A percentile compares a stretch with the other conserved stretches of the same genome.
Evolutionary conservation across 23 red algal species (phyloP).

Genomic region (Gracilariopsis chorda): DNA sequence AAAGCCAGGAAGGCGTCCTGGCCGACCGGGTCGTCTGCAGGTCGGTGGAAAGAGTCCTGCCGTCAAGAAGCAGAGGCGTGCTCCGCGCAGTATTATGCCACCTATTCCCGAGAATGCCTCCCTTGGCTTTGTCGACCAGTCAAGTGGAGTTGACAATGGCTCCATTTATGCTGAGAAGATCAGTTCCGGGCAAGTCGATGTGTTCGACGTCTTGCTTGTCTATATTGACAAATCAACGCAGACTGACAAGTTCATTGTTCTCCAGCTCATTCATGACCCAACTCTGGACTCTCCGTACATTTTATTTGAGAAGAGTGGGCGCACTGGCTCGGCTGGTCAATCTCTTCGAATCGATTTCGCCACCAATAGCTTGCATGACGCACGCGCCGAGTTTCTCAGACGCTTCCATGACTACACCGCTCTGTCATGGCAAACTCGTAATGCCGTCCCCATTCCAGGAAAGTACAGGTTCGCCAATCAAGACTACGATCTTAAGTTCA

Average conservation of each 20-base stretch:
- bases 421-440: not conserved
- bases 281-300: not conserved
- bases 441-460: constrained; percentile 23
- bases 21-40: not conserved
- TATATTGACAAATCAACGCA: constrained; percentile 18
- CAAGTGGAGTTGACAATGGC: constrained; percentile 11
- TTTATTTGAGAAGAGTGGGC: constrained; percentile 46
- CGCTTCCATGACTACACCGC: constrained; percentile 58
- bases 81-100: not conserved
- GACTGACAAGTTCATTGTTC: constrained; percentile 68
- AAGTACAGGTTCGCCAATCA: constrained; percentile 52
- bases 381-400: constrained; percentile 4
- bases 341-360: constrained; percentile 42
- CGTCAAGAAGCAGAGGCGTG: not conserved
- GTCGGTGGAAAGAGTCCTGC: not conserved
- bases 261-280: constrained; percentile 52
- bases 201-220: constrained; percentile 62
- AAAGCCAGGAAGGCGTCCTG: not conserved
- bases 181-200: not conserved
- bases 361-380: constrained; percentile 5
- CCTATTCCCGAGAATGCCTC: not conserved
- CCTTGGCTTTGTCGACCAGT: constrained; percentile 62
- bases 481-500: constrained; percentile 35
- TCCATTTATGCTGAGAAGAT: constrained; percentile 25
- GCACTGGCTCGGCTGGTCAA: constrained; percentile 56